Evolutionary conservation across 768 basidiomycete species (phyloP).

Genomic region (Mycena sanguinolenta): DNA sequence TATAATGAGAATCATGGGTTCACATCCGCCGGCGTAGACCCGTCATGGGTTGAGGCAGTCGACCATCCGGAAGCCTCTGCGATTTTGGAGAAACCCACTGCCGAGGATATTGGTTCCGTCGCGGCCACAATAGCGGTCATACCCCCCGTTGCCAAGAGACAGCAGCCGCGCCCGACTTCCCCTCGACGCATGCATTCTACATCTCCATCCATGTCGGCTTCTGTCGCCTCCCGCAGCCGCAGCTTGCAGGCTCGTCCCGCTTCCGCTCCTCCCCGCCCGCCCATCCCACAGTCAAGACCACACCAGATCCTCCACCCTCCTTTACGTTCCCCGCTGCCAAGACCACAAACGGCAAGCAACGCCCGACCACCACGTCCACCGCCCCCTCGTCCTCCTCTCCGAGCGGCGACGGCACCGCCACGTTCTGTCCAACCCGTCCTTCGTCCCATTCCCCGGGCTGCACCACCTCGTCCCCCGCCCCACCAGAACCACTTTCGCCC

Average conservation of each 20-base stretch:
- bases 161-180: not conserved
- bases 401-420: not conserved
- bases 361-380: not conserved
- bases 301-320: not conserved
- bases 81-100: conserved; percentile 67
- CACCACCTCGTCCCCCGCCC: not conserved
- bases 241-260: not conserved
- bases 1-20: conserved; percentile 91
- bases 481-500: not conserved
- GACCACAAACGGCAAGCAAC: not conserved
- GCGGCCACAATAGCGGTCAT: conserved; percentile 57
- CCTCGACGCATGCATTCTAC: not conserved
- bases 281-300: not conserved
- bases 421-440: not conserved
- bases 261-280: not conserved
- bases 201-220: not conserved
- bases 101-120: conserved; percentile 90
- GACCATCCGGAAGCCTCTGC: conserved; percentile 74
- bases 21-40: conserved; percentile 88
- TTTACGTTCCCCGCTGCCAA: not conserved
- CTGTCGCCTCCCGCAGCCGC: not conserved
- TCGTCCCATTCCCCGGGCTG: not conserved
- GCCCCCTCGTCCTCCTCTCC: not conserved
- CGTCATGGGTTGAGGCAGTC: conserved; percentile 64
- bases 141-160: not conserved